Evolutionary conservation across 176 grass and related monocot genomes (phyloP).

Genomic region (Phoenix dactylifera): DNA sequence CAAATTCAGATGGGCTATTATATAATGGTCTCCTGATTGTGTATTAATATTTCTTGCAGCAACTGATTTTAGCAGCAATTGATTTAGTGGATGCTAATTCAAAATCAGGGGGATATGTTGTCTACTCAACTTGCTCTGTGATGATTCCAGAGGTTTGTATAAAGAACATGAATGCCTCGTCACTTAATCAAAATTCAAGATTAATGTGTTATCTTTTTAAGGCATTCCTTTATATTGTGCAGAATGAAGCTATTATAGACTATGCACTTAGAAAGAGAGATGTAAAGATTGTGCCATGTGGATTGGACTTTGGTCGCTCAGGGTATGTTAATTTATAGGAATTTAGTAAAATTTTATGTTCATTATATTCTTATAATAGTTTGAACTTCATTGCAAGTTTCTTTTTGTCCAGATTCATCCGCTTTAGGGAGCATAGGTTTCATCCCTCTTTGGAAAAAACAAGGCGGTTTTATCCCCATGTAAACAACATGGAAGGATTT

Average conservation of each 20-base stretch:
- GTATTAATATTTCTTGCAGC: slow-evolving; percentile 38
- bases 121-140: slow-evolving; percentile 98
- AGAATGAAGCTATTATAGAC: slow-evolving; percentile 90
- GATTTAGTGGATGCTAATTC: slow-evolving; percentile 98
- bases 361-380: too few relatives aligned
- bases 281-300: slow-evolving; percentile 69
- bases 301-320: slow-evolving; percentile 85
- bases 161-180: background rate
- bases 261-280: slow-evolving; percentile 82
- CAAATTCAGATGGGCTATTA: too few relatives aligned
- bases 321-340: slow-evolving; percentile 45
- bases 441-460: slow-evolving; percentile 94
- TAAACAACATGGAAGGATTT: slow-evolving; percentile 99
- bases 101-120: slow-evolving; percentile 87
- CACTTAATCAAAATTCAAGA: too few relatives aligned
- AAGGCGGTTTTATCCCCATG: slow-evolving; percentile 99
- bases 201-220: background rate
- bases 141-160: slow-evolving; percentile 70
- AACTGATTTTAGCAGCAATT: slow-evolving; percentile 93
- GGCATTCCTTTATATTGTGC: slow-evolving; percentile 9
- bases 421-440: slow-evolving; percentile 73
- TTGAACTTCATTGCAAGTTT: too few relatives aligned
- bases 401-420: slow-evolving; percentile 51
- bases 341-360: background rate
- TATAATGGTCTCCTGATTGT: background rate